Conservation (phyloP, 1,284 basidiomycete genomes). For the Inonotus hispidus region DNA sequence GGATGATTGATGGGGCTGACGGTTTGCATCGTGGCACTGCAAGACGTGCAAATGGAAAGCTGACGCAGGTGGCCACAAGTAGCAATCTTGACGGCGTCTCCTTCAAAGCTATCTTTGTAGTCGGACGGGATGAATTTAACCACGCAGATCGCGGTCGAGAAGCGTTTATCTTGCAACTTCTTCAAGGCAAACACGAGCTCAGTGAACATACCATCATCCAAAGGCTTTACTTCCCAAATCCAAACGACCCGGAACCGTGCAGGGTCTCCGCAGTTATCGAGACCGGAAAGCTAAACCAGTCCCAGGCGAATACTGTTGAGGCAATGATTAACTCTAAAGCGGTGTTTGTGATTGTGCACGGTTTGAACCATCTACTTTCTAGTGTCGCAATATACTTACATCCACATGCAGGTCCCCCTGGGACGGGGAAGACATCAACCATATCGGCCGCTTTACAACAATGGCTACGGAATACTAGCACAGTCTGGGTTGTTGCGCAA, state of each 20-base stretch:
- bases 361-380: constrained; percentile 18
- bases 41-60: constrained; percentile 26
- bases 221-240: constrained; percentile 30
- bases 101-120: constrained; percentile 29
- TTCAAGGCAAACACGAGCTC: constrained; percentile 27
- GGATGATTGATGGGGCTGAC: constrained; percentile 27
- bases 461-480: constrained; percentile 14
- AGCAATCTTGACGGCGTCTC: constrained; percentile 15
- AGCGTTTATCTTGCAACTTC: constrained; percentile 28
- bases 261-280: not conserved
- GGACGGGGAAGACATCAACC: constrained; percentile 31
- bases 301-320: constrained; percentile 25
- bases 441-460: constrained; percentile 26
- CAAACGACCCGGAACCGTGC: not conserved
- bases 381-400: not conserved
- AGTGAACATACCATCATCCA: constrained; percentile 26
- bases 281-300: constrained; percentile 26
- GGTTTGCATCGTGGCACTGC: constrained; percentile 28
- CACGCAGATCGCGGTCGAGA: constrained; percentile 33
- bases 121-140: constrained; percentile 33
- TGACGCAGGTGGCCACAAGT: constrained; percentile 25
- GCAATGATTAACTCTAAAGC: constrained; percentile 25
- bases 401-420: constrained; percentile 25
- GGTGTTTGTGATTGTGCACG: constrained; percentile 30
- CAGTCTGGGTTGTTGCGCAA: constrained; percentile 30